A percentile compares a stretch with the other conserved stretches of the same genome.
Conservation (phyloP, 352 stramenopile genomes). For the Globisporangium alternatum region DNA sequence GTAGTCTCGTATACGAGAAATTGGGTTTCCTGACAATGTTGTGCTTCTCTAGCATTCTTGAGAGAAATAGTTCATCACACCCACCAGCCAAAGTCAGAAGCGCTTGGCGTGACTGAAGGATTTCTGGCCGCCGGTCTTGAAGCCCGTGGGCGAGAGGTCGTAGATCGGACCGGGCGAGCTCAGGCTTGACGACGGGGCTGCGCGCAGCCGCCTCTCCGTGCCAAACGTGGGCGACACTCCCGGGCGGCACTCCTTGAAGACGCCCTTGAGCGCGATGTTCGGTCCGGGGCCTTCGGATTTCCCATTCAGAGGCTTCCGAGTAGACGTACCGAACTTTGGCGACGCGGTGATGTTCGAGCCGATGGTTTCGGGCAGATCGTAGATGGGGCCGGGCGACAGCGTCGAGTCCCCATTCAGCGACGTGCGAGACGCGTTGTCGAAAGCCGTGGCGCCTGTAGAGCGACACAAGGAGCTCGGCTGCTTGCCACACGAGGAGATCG, state of each 20-base stretch:
- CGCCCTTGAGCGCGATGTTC: slow-evolving; percentile 57
- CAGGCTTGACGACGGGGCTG: slow-evolving; percentile 19
- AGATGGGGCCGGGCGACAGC: slow-evolving; percentile 70
- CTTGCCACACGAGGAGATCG: slow-evolving; percentile 48
- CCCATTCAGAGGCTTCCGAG: slow-evolving; percentile 47
- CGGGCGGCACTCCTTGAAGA: slow-evolving; percentile 42
- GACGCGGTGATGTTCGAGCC: slow-evolving; percentile 28
- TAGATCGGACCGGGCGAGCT: slow-evolving; percentile 65
- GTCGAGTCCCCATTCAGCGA: slow-evolving; percentile 50
- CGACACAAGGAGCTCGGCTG: slow-evolving; percentile 55
- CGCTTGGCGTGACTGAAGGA: slow-evolving; percentile 77
- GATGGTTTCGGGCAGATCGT: slow-evolving; percentile 55
- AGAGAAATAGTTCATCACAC: not conserved
- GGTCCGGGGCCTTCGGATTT: slow-evolving; percentile 59
- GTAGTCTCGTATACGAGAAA: not conserved
- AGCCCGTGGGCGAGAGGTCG: slow-evolving; percentile 60
- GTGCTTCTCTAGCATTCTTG: not conserved
- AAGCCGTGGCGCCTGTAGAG: slow-evolving; percentile 46
- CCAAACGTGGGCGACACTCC: slow-evolving; percentile 70
- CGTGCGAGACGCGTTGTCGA: slow-evolving; percentile 61
- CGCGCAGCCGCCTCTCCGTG: slow-evolving; percentile 49
- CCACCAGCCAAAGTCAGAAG: slow-evolving; percentile 20
- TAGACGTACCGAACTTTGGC: slow-evolving; percentile 61
- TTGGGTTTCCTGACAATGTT: not conserved
- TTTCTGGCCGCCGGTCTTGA: slow-evolving; percentile 40